Evolutionary conservation across 192 early-diverging fungal genomes (phyloP), one percentile per base, ranked within the genome.

Genomic region (Coemansia sp.): DNA sequence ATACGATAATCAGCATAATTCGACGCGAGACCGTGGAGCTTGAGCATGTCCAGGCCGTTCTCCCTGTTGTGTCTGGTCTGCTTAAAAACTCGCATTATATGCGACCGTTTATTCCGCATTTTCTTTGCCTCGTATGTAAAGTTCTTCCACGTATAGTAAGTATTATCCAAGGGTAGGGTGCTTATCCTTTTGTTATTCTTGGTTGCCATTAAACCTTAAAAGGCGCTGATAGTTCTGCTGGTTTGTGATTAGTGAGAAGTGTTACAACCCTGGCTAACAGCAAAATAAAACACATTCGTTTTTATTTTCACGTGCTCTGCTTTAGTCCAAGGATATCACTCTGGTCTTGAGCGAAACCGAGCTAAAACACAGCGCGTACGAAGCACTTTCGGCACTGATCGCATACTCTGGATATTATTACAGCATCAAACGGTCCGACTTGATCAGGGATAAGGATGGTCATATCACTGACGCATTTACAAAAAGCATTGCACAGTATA

Each of bases 381-480:
- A 72, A 17, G 73, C 73, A 0, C 42, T 81, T 25, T 69, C 67
- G 4, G 64, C 67, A 7, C 20, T 76, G 5, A 70, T 59, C 18
- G 61, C 66, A 11, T 76, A 54, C 56, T 60, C 72, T n/a, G 61
- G 73, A n/a, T 82, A 82, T 52, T 82, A 82, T 34, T 64, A 73
- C 42, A 33, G 48, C 18, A 29, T 82, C 6, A 65, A 64, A 2
- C 30, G 56, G 0, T 71, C 67, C 0, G 73, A 72, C 36, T 18
- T 81, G 59, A 68, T 81, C 25, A 65, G 55, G 7, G 52, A 69
- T 25, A 17, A 29, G 3, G 60, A 63, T n/a, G 49, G 60, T 14
- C 52, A 40, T n/a, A 51, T 48, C 40, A 48, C 33, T 5, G 40
- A 49, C 0, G 25, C 25, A 29, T 48, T 61, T 31, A 61, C 11